Evolutionary conservation across 768 basidiomycete species (phyloP).

Genomic region (Leccinellum luteum): DNA sequence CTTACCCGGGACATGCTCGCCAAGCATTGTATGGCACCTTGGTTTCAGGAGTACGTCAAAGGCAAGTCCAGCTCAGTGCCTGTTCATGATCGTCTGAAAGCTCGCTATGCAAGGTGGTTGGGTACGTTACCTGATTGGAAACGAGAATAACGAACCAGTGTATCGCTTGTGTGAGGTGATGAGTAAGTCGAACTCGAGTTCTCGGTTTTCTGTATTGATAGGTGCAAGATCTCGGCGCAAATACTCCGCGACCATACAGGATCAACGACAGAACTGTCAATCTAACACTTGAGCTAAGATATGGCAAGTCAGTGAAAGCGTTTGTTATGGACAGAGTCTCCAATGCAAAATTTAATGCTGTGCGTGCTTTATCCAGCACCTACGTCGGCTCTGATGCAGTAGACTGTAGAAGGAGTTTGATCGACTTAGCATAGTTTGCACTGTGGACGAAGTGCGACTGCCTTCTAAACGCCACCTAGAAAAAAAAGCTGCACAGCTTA

Average conservation of each 20-base stretch:
- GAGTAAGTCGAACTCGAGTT: conserved; percentile 48
- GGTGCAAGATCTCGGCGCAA: conserved; percentile 48
- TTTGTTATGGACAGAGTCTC: conserved; percentile 88
- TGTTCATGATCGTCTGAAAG: conserved; percentile 7
- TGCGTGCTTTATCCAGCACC: conserved; percentile 35
- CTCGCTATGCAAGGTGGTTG: conserved; percentile 57
- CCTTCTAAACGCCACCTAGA: conserved; percentile 67
- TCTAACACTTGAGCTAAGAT: conserved; percentile 68
- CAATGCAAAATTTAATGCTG: conserved; percentile 62
- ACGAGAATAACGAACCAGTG: conserved; percentile 52
- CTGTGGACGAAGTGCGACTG: conserved; percentile 54
- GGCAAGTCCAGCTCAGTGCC: conserved; percentile 41
- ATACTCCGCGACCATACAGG: conserved; percentile 65
- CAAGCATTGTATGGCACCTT: conserved; percentile 69
- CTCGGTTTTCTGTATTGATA: conserved; percentile 1
- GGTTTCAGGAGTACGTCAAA: conserved; percentile 82
- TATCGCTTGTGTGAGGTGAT: conserved; percentile 83
- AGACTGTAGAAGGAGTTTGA: conserved; percentile 67
- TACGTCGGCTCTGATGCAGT: conserved; percentile 7
- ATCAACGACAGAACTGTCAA: conserved; percentile 64
- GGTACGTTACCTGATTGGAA: conserved; percentile 81
- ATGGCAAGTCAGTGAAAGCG: conserved; percentile 60
- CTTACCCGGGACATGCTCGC: conserved; percentile 70
- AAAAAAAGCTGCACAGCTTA: conserved; percentile 63
- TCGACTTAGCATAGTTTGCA: conserved; percentile 46